phyloP scores from a whole-genome alignment of 305 asterid species.

The Fraxinus platypoda region DNA sequence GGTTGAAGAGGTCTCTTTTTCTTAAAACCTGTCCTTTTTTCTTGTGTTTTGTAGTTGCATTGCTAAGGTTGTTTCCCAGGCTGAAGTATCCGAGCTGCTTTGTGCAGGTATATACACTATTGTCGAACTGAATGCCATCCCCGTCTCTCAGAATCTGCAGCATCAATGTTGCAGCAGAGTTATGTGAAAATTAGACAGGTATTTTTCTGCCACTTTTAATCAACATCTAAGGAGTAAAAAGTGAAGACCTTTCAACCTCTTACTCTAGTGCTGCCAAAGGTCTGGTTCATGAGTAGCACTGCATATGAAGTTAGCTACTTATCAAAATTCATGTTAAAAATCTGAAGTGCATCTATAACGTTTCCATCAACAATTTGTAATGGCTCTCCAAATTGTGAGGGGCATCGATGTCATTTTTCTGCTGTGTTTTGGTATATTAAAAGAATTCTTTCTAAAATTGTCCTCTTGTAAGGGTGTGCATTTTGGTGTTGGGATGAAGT shows the following conservation, averaged over 20 bases:
- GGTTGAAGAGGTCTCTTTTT: slow-evolving; percentile 76
- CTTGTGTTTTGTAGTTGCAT: background rate
- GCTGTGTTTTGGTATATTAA: background rate
- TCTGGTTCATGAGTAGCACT: background rate
- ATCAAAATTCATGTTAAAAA: background rate
- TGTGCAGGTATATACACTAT: slow-evolving; percentile 80
- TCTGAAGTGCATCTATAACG: background rate
- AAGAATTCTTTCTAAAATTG: background rate
- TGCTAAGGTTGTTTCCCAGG: background rate
- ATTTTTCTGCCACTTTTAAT: slow-evolving; percentile 6
- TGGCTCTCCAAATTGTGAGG: background rate
- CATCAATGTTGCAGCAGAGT: slow-evolving; percentile 71
- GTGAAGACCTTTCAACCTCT: background rate
- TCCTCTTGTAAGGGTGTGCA: background rate
- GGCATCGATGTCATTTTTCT: background rate
- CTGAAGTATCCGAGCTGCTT: slow-evolving; percentile 29
- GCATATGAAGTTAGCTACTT: background rate
- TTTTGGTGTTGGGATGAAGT: background rate
- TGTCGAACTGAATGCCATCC: slow-evolving; percentile 85
- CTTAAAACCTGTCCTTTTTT: slow-evolving; percentile 7
- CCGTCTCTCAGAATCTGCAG: slow-evolving; percentile 92
- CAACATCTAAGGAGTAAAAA: background rate
- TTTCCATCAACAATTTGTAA: background rate
- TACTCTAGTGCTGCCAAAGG: background rate
- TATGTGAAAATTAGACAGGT: slow-evolving; percentile 97